Percentiles rank a stretch among this genome's conserved stretches.
Evolutionary conservation across 768 basidiomycete genomes (phyloP).

Genomic region (Lactarius vividus): DNA sequence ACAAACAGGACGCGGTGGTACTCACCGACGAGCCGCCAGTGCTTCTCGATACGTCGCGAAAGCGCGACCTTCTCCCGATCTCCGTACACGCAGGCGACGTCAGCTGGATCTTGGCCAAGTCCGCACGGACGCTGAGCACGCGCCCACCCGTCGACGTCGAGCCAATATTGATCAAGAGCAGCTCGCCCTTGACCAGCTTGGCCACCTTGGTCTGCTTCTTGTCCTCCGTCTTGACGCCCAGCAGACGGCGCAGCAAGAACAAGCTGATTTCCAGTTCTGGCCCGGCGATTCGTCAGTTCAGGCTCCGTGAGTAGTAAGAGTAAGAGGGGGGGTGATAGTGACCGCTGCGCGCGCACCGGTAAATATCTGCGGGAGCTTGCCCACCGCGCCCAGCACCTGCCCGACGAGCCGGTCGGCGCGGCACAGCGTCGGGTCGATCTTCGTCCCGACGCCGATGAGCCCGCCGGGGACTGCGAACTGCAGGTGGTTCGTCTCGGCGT

Average conservation of each 20-base stretch:
- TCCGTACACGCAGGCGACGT: constrained; percentile 96
- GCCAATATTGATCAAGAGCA: constrained; percentile 95
- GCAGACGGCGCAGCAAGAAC: constrained; percentile 90
- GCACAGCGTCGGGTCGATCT: constrained; percentile 94
- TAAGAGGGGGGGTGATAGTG: too few relatives aligned
- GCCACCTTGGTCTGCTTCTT: constrained; percentile 97
- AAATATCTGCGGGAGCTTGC: constrained; percentile 91
- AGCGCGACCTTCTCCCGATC: constrained; percentile 97
- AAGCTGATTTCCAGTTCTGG: constrained; percentile 89
- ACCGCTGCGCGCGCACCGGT: too few relatives aligned
- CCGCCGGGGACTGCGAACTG: constrained; percentile 98
- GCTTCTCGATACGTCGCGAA: constrained; percentile 93
- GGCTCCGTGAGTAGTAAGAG: too few relatives aligned
- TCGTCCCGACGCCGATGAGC: constrained; percentile 96
- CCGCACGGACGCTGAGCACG: constrained; percentile 90
- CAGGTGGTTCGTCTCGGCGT: constrained; percentile 92
- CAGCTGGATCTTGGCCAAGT: constrained; percentile 90
- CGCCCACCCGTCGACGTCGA: constrained; percentile 97
- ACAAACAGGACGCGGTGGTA: constrained; percentile 26
- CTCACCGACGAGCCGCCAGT: constrained; percentile 95
- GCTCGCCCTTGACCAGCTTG: constrained; percentile 88
- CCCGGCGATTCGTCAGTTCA: too few relatives aligned
- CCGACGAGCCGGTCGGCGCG: constrained; percentile 96
- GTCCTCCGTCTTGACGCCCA: constrained; percentile 99
- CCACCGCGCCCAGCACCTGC: constrained; percentile 92